Percentiles rank a stretch among this genome's conserved stretches.
phyloP scores from a whole-genome alignment of 1,284 basidiomycete genomes.

The Cryptococcus wingfieldii region DNA sequence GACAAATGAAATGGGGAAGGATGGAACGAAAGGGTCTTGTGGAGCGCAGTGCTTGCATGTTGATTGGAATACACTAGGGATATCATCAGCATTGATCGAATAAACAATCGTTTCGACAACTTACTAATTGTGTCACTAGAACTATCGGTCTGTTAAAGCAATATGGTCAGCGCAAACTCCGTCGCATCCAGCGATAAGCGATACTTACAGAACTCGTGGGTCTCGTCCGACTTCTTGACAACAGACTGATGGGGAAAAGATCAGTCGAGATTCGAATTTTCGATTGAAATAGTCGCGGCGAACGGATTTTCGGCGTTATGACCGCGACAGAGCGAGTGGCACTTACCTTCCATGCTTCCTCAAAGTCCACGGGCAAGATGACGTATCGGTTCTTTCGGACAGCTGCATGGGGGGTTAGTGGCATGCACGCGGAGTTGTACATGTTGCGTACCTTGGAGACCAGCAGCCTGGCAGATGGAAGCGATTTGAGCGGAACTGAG shows the following conservation, averaged over 20 bases:
- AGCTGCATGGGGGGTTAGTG: constrained; percentile 53
- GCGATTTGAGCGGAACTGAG: constrained; percentile 94
- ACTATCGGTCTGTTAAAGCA: constrained; percentile 31
- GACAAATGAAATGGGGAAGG: neutral
- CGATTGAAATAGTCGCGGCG: constrained; percentile 9
- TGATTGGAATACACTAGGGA: constrained; percentile 1
- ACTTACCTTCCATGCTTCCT: constrained; percentile 96
- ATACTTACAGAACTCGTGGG: constrained; percentile 86
- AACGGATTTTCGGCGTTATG: constrained; percentile 3
- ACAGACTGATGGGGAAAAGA: constrained; percentile 54
- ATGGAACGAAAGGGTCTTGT: neutral
- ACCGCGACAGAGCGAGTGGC: constrained; percentile 17
- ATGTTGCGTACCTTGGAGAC: constrained; percentile 72
- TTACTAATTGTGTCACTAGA: constrained; percentile 4
- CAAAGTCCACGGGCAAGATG: constrained; percentile 94
- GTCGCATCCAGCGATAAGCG: neutral
- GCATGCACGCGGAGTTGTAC: neutral
- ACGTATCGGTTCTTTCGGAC: constrained; percentile 98
- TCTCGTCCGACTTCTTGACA: constrained; percentile 89
- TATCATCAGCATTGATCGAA: neutral
- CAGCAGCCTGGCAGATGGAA: constrained; percentile 93
- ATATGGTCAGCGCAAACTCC: constrained; percentile 5
- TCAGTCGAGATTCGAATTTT: constrained; percentile 11
- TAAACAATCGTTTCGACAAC: neutral
- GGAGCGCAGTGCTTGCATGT: constrained; percentile 10